A percentile compares a stretch with the other conserved stretches of the same genome.
phyloP scores from a whole-genome alignment of 768 basidiomycete genomes.

The Rhizopogon vinicolor region DNA sequence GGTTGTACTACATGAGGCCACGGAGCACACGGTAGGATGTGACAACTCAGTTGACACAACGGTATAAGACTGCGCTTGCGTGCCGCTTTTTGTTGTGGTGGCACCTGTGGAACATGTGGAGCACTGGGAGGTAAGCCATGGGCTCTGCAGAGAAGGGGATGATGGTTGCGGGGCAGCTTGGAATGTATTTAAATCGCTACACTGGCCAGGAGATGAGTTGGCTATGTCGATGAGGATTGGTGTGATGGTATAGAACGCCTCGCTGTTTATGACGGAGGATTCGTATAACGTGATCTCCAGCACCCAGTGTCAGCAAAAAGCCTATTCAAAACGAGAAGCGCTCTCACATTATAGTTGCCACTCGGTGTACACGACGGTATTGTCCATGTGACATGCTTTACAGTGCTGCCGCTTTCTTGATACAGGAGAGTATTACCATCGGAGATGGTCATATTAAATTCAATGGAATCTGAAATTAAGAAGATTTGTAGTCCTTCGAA shows the following conservation, averaged over 20 bases:
- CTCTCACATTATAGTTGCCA: constrained; percentile 11
- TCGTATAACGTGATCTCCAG: constrained; percentile 44
- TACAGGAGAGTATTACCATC: constrained; percentile 29
- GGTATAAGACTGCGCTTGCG: neutral
- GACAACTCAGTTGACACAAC: neutral
- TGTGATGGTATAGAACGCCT: constrained; percentile 35
- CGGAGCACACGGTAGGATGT: no score
- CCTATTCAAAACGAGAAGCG: neutral
- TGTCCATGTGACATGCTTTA: no score
- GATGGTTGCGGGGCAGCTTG: constrained; percentile 19
- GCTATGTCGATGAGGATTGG: constrained; percentile 15
- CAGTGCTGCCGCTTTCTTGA: constrained; percentile 30
- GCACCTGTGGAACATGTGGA: neutral
- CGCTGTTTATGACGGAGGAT: constrained; percentile 24
- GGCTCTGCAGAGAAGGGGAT: constrained; percentile 26
- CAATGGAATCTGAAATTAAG: constrained; percentile 33
- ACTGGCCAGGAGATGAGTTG: constrained; percentile 5
- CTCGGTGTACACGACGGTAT: no score
- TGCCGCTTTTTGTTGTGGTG: neutral
- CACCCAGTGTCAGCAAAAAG: neutral
- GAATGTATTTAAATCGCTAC: constrained; percentile 27
- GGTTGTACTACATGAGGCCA: no score
- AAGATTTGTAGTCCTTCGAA: constrained; percentile 32
- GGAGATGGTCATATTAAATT: constrained; percentile 8
- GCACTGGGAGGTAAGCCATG: constrained; percentile 11